Percentiles rank a stretch among this genome's conserved stretches.
Conservation (phyloP, 441 rosid genomes). For the Pelargonium cotyledonis region DNA sequence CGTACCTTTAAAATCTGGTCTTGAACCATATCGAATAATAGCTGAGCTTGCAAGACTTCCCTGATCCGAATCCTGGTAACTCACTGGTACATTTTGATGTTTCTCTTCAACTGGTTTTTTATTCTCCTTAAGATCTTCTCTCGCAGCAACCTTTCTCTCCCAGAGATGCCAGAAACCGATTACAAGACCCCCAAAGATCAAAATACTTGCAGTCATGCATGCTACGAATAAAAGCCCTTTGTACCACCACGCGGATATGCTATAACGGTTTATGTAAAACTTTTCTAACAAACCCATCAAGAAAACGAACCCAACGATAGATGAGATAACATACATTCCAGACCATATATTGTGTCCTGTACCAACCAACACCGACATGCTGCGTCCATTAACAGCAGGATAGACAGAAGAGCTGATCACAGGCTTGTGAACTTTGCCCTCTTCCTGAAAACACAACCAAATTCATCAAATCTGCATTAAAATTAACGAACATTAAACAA, state of each 20-base stretch:
- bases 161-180: slow-evolving; percentile 64
- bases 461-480: too few relatives aligned
- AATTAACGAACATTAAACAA: too few relatives aligned
- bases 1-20: slow-evolving; percentile 76
- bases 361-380: slow-evolving; percentile 72
- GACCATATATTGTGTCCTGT: slow-evolving; percentile 69
- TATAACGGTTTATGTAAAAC: slow-evolving; percentile 48
- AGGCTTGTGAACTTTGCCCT: slow-evolving; percentile 40
- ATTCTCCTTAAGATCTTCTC: slow-evolving; percentile 21
- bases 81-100: slow-evolving; percentile 11
- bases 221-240: slow-evolving; percentile 57
- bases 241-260: slow-evolving; percentile 65
- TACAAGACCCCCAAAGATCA: slow-evolving; percentile 64
- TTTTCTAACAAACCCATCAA: slow-evolving; percentile 39
- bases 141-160: slow-evolving; percentile 31
- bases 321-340: slow-evolving; percentile 50
- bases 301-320: slow-evolving; percentile 51
- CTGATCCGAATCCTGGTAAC: slow-evolving; percentile 14
- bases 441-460: slow-evolving; percentile 49
- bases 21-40: slow-evolving; percentile 47
- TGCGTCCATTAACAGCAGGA: slow-evolving; percentile 32
- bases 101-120: slow-evolving; percentile 15
- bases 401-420: slow-evolving; percentile 27
- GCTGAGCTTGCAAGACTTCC: slow-evolving; percentile 28
- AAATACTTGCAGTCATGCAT: slow-evolving; percentile 57